A percentile compares a stretch with the other conserved stretches of the same genome.
phyloP scores from a whole-genome alignment of 1,139 yeast species.

The Pichia sp. region DNA sequence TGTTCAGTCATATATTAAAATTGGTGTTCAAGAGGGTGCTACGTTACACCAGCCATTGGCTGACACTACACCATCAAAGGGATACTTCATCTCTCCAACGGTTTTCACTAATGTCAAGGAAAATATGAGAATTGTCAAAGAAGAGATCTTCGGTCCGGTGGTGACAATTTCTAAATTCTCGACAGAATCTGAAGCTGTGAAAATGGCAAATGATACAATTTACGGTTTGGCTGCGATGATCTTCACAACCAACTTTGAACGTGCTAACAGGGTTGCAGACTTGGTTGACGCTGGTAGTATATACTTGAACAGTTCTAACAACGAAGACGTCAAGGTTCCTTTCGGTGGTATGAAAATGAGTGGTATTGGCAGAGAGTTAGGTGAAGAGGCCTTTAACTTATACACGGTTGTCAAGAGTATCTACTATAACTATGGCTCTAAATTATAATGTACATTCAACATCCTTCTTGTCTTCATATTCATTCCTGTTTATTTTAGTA shows the following conservation, averaged over 20 bases:
- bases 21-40: conserved; percentile 73
- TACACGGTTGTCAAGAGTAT: conserved; percentile 74
- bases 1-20: conserved; percentile 60
- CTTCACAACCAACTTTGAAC: conserved; percentile 61
- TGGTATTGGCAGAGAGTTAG: conserved; percentile 87
- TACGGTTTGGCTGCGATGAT: conserved; percentile 82
- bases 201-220: conserved; percentile 64
- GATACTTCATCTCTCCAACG: conserved; percentile 67
- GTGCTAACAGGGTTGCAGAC: conserved; percentile 59
- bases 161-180: conserved; percentile 69
- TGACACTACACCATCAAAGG: conserved; percentile 37
- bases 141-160: conserved; percentile 92
- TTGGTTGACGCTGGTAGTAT: conserved; percentile 76
- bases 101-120: conserved; percentile 60
- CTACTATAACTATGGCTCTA: conserved; percentile 46
- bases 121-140: conserved; percentile 56
- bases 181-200: conserved; percentile 59
- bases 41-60: conserved; percentile 17
- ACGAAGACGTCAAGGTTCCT: conserved; percentile 71
- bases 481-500: background rate
- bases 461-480: background rate
- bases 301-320: conserved; percentile 83
- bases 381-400: conserved; percentile 71
- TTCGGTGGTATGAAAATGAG: conserved; percentile 81
- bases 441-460: conserved; percentile 8